A percentile compares a stretch with the other conserved stretches of the same genome.
Conservation (phyloP, 331 rosid species). For the Saraca asoca region DNA sequence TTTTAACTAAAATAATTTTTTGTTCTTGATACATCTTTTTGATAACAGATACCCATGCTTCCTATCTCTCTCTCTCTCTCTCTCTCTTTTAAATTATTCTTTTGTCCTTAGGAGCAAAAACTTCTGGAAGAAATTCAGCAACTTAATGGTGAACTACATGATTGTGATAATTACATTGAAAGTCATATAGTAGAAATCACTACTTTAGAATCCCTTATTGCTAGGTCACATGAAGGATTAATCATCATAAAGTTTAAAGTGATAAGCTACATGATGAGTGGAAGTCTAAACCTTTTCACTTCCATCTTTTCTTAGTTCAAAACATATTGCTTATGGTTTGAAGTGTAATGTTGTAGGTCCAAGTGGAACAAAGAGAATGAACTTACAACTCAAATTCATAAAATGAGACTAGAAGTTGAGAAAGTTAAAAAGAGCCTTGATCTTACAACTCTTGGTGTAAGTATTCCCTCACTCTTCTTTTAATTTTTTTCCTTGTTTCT, state of each 20-base stretch:
- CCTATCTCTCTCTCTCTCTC: background rate
- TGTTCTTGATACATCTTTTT: background rate
- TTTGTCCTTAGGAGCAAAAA: slow-evolving; percentile 65
- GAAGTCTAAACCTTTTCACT: slow-evolving; percentile 53
- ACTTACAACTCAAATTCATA: slow-evolving; percentile 85
- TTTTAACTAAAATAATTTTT: background rate
- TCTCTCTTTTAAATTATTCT: background rate
- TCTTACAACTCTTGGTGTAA: slow-evolving; percentile 98
- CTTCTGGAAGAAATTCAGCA: slow-evolving; percentile 73
- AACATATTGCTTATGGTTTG: slow-evolving; percentile 20
- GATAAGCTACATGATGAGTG: slow-evolving; percentile 78
- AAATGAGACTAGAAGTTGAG: slow-evolving; percentile 81
- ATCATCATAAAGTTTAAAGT: slow-evolving; percentile 62
- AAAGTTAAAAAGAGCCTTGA: slow-evolving; percentile 95
- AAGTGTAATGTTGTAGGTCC: slow-evolving; percentile 51
- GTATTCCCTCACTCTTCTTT: slow-evolving; percentile 38
- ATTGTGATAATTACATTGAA: slow-evolving; percentile 57
- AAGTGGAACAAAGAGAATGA: slow-evolving; percentile 76
- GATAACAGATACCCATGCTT: background rate
- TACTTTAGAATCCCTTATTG: slow-evolving; percentile 58
- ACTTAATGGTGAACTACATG: slow-evolving; percentile 62
- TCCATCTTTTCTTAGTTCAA: slow-evolving; percentile 6
- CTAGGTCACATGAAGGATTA: slow-evolving; percentile 65
- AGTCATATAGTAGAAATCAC: slow-evolving; percentile 62
- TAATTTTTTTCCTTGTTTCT: too few species aligned